Evolutionary conservation across 352 stramenopile genomes (phyloP).

Genomic region (Pythium pyrilobum): DNA sequence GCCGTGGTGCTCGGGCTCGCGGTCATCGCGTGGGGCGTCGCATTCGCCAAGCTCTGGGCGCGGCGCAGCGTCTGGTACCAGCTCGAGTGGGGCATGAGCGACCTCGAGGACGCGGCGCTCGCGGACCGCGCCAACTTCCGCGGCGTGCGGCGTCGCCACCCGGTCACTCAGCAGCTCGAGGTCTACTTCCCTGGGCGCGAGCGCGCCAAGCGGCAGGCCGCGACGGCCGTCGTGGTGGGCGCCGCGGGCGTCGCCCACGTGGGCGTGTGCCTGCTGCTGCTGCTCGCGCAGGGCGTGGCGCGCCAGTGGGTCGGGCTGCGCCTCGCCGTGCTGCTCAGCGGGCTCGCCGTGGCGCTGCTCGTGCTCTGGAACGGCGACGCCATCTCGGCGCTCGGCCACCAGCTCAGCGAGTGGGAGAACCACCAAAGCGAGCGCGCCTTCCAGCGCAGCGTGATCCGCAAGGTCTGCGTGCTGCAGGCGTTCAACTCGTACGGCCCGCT

Average conservation of each 20-base stretch:
- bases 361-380: constrained; percentile 16
- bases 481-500: constrained; percentile 22
- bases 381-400: constrained; percentile 15
- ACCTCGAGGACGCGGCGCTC: background rate
- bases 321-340: background rate
- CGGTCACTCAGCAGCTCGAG: constrained; percentile 24
- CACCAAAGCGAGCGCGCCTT: constrained; percentile 23
- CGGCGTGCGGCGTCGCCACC: constrained; percentile 21
- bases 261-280: constrained; percentile 1
- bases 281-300: constrained; percentile 3
- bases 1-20: constrained; percentile 20
- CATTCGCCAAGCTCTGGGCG: constrained; percentile 58
- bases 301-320: constrained; percentile 11
- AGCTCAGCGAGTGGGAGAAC: constrained; percentile 28
- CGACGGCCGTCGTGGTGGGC: constrained; percentile 4
- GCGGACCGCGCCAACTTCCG: constrained; percentile 26
- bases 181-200: constrained; percentile 14
- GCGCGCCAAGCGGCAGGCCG: constrained; percentile 11
- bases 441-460: constrained; percentile 23
- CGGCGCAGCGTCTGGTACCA: constrained; percentile 51
- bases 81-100: constrained; percentile 49
- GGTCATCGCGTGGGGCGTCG: constrained; percentile 37
- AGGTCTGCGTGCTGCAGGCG: constrained; percentile 22
- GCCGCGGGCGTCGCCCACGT: constrained; percentile 1
- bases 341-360: constrained; percentile 6